Conservation (phyloP, 2,329 filamentous ascomycete species). For the Colletotrichum cereale region DNA sequence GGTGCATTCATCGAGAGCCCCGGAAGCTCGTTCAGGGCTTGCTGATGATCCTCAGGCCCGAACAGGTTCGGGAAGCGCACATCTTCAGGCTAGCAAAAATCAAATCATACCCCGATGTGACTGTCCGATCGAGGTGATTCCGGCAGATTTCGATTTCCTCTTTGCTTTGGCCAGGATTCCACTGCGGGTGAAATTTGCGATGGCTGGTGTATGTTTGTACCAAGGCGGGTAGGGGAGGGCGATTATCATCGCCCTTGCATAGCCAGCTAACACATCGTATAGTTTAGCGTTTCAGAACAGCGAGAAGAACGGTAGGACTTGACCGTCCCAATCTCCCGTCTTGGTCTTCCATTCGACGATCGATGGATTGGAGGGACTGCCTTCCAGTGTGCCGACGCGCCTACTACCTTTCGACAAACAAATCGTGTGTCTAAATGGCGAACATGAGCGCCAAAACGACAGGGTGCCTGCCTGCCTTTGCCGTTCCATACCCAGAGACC, state of each 20-base stretch:
- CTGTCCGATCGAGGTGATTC: slow-evolving; percentile 9
- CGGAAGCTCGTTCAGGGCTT: slow-evolving; percentile 17
- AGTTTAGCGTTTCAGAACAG: slow-evolving; percentile 31
- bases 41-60: slow-evolving; percentile 16
- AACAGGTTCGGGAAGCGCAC: slow-evolving; percentile 18
- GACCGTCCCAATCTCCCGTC: slow-evolving; percentile 15
- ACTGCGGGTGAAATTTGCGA: slow-evolving; percentile 9
- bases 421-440: slow-evolving; percentile 16
- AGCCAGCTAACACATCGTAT: slow-evolving; percentile 24
- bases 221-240: neutral
- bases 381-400: neutral
- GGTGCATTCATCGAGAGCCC: slow-evolving; percentile 11
- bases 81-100: neutral
- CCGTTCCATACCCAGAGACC: neutral
- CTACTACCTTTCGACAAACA: neutral
- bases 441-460: neutral
- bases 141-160: neutral
- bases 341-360: slow-evolving; percentile 7
- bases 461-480: neutral
- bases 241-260: slow-evolving; percentile 31
- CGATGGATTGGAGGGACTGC: neutral
- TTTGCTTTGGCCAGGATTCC: neutral
- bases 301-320: slow-evolving; percentile 17
- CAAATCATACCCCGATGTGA: slow-evolving; percentile 18
- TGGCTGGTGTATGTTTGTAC: neutral